Evolutionary conservation across 345 rosid genomes (phyloP), one percentile per base, ranked within the genome.

Genomic region (Populus alba): DNA sequence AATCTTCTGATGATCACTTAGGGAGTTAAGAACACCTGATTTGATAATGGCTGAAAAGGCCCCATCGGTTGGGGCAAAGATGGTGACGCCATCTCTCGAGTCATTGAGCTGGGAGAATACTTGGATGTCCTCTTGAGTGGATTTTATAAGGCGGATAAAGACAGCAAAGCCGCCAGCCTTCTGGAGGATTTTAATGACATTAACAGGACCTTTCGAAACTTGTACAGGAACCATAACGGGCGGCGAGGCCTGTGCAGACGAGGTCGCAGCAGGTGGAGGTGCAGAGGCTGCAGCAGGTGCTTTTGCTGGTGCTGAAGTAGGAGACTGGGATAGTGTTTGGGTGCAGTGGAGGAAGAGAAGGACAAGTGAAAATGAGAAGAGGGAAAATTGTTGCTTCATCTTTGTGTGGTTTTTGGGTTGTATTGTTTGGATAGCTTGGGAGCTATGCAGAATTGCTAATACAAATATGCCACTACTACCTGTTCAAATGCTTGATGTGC

Each of bases 281-380:
- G 68, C 62, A 0, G 71, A 59, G 15, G 78, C 47, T 6, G 33
- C 33, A 3, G 81, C 70, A 2, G 71, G 35, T 3, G 63, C 63
- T 57, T 57, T 57, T n/a, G 63, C 63, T 9, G 63, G 63, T 47
- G 81, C 23, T 72, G 72, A 43, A 16, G 61, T 8, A 2, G 81
- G 69, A 7, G 77, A 66, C 31, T 72, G 79, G 22, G 79, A 49
- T 38, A 68, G 39, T 0, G 37, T 76, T 38, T 55, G 59, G 7
- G 79, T 23, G 79, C 23, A 66, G 63, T 49, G 27, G 37, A 67
- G 79, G 20, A 69, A 69, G 68, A 77, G 73, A 18, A 68, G 25
- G 39, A 68, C 6, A 39, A 57, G n/a, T 5, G 43, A 77, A 41
- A 69, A 16, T 25, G 31, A 77, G 31, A 61, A 67, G 66, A 77